These are phyloP conservation scores for Penicillium flavigenum DNA, from an alignment of 495 filamentous ascomycete species.

Conservation along the genomic window DNA sequence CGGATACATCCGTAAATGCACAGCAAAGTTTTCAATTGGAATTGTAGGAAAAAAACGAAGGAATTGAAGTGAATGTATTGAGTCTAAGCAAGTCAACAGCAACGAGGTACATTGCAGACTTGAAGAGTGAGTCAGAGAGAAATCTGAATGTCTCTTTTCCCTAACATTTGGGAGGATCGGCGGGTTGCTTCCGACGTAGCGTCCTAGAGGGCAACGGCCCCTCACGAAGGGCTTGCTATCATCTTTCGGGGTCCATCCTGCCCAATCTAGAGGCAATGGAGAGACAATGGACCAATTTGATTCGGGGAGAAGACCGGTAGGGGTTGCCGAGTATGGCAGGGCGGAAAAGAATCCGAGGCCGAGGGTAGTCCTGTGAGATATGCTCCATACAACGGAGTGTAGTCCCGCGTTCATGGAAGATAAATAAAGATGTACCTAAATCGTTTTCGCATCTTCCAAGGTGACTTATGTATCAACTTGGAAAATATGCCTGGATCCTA, in stretches of 20 bases:
- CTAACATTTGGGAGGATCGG: slow-evolving; percentile 2
- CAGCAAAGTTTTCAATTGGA: slow-evolving; percentile 14
- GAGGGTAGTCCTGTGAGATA: not conserved
- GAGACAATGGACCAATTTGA: not conserved
- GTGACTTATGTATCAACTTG: too few relatives aligned
- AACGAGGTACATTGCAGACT: slow-evolving; percentile 5
- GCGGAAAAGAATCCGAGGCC: slow-evolving; percentile 34
- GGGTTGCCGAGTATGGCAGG: slow-evolving; percentile 7
- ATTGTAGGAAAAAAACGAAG: slow-evolving; percentile 2
- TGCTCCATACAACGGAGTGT: too few relatives aligned
- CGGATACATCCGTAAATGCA: not conserved
- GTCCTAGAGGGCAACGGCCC: not conserved
- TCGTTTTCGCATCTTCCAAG: not conserved
- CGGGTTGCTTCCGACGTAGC: slow-evolving; percentile 3
- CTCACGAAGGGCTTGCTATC: slow-evolving; percentile 1
- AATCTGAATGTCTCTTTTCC: not conserved
- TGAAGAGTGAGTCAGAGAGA: slow-evolving; percentile 20
- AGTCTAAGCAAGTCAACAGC: not conserved
- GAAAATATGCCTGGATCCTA: too few relatives aligned
- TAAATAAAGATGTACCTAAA: not conserved
- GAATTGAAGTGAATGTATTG: not conserved
- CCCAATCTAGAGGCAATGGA: slow-evolving; percentile 4
- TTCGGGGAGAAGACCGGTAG: slow-evolving; percentile 20
- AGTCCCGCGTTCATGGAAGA: not conserved
- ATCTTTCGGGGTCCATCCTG: slow-evolving; percentile 3